Conservation (phyloP, 805 yeast species). For the Teunomyces tritomae region DNA sequence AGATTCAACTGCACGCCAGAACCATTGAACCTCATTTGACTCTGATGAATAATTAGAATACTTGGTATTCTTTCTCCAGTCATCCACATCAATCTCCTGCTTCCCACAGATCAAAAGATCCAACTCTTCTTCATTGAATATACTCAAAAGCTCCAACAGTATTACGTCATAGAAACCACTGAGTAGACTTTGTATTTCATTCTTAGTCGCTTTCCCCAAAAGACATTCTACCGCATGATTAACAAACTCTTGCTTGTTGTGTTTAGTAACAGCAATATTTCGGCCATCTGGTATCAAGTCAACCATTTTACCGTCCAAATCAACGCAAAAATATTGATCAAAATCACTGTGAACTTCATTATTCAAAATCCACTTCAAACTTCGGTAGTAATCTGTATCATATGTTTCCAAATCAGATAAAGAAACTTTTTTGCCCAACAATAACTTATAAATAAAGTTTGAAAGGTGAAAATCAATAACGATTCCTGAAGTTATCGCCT, state of each 20-base stretch:
- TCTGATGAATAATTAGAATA: constrained; percentile 80
- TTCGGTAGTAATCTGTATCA: constrained; percentile 88
- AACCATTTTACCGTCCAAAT: constrained; percentile 79
- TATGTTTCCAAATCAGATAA: constrained; percentile 91
- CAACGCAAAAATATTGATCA: constrained; percentile 90
- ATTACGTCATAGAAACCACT: constrained; percentile 89
- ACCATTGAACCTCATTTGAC: constrained; percentile 89
- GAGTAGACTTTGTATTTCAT: constrained; percentile 81
- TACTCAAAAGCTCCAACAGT: constrained; percentile 74
- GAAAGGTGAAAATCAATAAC: constrained; percentile 92
- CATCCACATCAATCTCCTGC: constrained; percentile 94
- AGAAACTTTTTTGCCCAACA: constrained; percentile 75
- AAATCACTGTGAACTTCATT: constrained; percentile 95
- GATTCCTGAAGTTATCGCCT: constrained; percentile 84
- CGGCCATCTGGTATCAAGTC: constrained; percentile 84
- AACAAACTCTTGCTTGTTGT: constrained; percentile 87
- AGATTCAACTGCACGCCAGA: constrained; percentile 96
- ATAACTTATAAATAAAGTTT: constrained; percentile 86
- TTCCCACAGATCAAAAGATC: constrained; percentile 90
- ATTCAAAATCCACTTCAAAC: constrained; percentile 91
- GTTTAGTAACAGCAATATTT: constrained; percentile 82
- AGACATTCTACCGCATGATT: constrained; percentile 81
- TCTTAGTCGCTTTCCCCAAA: constrained; percentile 74
- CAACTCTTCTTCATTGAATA: constrained; percentile 93
- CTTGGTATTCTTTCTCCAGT: constrained; percentile 85